Evolutionary conservation across 1,284 basidiomycete species (phyloP).

Genomic region (Entoloma clypeatum): DNA sequence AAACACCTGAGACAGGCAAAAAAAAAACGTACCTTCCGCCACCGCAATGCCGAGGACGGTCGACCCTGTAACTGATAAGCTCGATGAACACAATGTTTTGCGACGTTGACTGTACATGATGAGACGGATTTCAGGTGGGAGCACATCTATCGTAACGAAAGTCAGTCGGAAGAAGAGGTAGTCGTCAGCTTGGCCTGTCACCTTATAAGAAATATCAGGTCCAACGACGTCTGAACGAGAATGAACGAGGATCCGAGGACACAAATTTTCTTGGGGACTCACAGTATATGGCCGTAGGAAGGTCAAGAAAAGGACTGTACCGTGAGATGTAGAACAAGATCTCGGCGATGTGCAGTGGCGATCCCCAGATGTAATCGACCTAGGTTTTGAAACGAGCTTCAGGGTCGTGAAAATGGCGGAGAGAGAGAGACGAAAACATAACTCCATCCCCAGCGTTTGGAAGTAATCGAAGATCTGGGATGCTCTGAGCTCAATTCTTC

Average conservation of each 20-base stretch:
- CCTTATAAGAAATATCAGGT: no score
- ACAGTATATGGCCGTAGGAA: conserved; percentile 1
- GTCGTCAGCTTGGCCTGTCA: background rate
- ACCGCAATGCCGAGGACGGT: background rate
- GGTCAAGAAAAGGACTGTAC: background rate
- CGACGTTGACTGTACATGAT: background rate
- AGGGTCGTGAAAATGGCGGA: no score
- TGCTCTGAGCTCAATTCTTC: no score
- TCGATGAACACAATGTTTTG: no score
- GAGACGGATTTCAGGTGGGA: background rate
- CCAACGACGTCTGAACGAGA: no score
- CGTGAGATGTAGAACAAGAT: background rate
- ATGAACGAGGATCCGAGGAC: no score
- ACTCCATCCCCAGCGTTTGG: no score
- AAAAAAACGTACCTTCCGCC: background rate
- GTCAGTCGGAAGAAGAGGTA: background rate
- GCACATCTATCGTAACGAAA: no score
- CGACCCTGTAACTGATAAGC: background rate
- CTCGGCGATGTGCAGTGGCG: background rate
- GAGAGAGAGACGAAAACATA: no score
- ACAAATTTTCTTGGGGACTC: no score
- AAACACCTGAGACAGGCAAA: background rate
- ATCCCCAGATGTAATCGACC: conserved; percentile 1
- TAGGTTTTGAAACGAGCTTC: no score
- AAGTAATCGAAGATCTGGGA: no score